phyloP scores from a whole-genome alignment of 2,329 filamentous ascomycete species.

The Alternaria atra region DNA sequence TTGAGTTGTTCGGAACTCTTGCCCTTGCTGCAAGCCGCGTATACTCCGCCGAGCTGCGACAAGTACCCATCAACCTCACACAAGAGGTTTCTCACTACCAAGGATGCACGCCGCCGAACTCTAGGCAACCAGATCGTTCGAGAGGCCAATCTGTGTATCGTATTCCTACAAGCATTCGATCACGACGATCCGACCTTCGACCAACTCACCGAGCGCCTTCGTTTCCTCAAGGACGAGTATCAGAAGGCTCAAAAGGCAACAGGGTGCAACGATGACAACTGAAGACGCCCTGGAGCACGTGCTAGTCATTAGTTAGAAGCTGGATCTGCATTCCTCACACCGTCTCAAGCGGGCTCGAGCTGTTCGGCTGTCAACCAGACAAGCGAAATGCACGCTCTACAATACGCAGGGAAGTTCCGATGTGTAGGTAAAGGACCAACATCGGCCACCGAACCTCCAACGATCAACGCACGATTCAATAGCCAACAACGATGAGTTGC shows the following conservation, averaged over 20 bases:
- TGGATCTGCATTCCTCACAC: neutral
- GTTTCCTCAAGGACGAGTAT: neutral
- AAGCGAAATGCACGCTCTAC: neutral
- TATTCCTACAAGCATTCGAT: neutral
- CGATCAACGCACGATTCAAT: neutral
- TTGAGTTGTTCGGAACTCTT: neutral
- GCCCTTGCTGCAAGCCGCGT: neutral
- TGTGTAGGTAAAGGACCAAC: neutral
- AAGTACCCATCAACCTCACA: neutral
- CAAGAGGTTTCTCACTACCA: neutral
- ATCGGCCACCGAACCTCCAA: neutral
- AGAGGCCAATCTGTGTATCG: neutral
- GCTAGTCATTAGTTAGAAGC: neutral
- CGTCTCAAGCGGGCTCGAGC: neutral
- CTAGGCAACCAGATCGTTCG: neutral
- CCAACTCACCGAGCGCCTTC: neutral
- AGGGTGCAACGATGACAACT: neutral
- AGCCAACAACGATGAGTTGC: neutral
- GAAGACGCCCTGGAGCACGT: neutral
- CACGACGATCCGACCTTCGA: neutral
- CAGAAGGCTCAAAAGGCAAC: neutral
- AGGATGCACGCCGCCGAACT: neutral
- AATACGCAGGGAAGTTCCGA: neutral
- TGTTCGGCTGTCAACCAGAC: neutral
- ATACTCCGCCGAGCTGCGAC: neutral